Base-by-base conservation (phyloP, 2,329 filamentous ascomycete genomes). In the Colletotrichum sp. region DNA sequence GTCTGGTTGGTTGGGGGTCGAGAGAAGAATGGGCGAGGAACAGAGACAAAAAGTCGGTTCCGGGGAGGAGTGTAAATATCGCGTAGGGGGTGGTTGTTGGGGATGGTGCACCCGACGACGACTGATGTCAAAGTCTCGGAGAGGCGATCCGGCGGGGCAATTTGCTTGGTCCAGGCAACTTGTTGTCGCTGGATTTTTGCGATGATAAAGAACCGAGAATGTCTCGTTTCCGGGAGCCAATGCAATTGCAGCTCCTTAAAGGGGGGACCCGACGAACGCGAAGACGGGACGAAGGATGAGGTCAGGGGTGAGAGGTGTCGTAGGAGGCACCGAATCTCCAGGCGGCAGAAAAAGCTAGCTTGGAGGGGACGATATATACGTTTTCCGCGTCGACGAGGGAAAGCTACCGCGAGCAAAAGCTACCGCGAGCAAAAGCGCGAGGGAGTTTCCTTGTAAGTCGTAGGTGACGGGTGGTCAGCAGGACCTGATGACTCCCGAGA, bases 1-100 rank as follows among this genome's bases (percentile, higher is more conserved):
- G 15, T 61, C 39, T 36, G 69, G 61, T 64, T 55, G 64, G 48
- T 65, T 28, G 59, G 72, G 48, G 59, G 32, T 52, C 44, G 44
- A 52, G 44, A 32, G 27, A 32, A 30, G 59, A 69, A 60, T 61
- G 32, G 66, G 32, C 52, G 52, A 68, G 32, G 52, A 60, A 69
- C 32, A 72, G 63, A 75, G 70, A 75, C 63, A 68, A 34, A 15
- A 57, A 19, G 57, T 63, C 74, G 59, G 27, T 73, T 73, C 70
- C 74, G 25, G 65, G 73, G 59, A 67, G 72, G 72, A 76, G 74
- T 76, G 74, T n/a, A 68, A 48, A 65, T 76, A 76, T 68, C 68
- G 72, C 70, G 30, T 57, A 57, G 64, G 64, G 70, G n/a, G 70
- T 73, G 44, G 48, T 36, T 73, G 59, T 65, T 39, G 61, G 30